Evolutionary conservation across 2,329 filamentous ascomycete genomes (phyloP).

Genomic region (Aspergillus sp.): DNA sequence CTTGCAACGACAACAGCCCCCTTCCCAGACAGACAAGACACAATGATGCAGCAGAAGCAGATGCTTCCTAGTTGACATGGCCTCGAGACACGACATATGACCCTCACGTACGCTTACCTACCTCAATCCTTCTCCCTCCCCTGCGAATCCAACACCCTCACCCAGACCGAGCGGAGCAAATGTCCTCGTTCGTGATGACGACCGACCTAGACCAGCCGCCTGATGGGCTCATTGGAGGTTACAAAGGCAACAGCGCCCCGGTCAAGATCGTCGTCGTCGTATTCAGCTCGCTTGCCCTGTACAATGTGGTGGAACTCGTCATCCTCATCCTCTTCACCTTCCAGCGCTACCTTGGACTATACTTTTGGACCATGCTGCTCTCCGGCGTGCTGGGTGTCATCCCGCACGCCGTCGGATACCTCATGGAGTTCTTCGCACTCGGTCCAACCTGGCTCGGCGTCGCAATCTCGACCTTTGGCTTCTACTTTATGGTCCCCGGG

Average conservation of each 20-base stretch:
- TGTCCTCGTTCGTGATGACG: constrained; percentile 13
- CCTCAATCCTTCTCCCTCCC: background rate
- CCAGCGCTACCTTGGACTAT: constrained; percentile 41
- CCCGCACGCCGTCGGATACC: constrained; percentile 44
- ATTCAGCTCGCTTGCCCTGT: constrained; percentile 46
- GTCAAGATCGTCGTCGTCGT: constrained; percentile 37
- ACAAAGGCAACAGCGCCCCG: constrained; percentile 27
- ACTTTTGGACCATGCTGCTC: constrained; percentile 48
- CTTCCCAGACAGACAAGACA: background rate
- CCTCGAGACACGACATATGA: background rate
- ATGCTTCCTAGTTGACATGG: constrained; percentile 3
- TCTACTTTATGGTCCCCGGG: constrained; percentile 64
- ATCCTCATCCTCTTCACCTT: constrained; percentile 45
- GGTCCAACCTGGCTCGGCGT: constrained; percentile 41
- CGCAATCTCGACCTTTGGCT: constrained; percentile 55
- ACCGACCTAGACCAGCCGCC: constrained; percentile 28
- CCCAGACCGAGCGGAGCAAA: background rate
- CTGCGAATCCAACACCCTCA: background rate
- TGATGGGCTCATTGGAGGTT: constrained; percentile 36
- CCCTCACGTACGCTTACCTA: background rate
- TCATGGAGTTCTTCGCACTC: constrained; percentile 44
- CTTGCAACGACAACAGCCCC: background rate
- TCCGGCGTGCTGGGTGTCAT: constrained; percentile 42
- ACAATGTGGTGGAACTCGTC: constrained; percentile 54
- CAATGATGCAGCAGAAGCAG: background rate